Conservation (phyloP, 192 early-diverging fungal species). For the Backusella circina region DNA sequence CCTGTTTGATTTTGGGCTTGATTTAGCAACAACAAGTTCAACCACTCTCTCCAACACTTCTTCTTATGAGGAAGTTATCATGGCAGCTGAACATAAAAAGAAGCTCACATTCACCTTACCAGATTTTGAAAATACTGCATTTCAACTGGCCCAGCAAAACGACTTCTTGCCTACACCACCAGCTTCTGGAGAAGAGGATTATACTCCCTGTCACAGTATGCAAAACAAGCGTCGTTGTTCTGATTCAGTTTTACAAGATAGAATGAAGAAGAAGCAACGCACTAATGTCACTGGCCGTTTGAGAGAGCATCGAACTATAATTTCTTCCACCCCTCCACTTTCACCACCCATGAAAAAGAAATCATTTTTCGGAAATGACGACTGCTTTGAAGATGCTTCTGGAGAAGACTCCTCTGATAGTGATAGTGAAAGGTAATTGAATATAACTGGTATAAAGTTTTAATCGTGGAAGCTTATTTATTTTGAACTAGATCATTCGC, state of each 20-base stretch:
- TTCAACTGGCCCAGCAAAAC: neutral
- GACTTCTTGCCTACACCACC: neutral
- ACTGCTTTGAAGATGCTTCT: conserved; percentile 19
- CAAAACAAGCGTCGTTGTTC: conserved; percentile 6
- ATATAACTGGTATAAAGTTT: neutral
- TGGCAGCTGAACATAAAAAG: conserved; percentile 8
- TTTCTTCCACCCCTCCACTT: neutral
- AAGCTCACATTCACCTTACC: conserved; percentile 1
- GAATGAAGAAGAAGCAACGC: conserved; percentile 11
- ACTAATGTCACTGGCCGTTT: neutral
- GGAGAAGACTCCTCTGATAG: conserved; percentile 20
- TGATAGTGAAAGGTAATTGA: conserved; percentile 15
- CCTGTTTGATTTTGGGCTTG: conserved; percentile 18
- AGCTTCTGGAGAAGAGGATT: neutral
- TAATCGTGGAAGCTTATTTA: neutral
- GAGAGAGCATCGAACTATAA: neutral
- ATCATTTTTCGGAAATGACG: neutral
- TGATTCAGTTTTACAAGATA: conserved; percentile 10
- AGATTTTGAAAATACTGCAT: neutral
- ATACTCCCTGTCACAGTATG: neutral
- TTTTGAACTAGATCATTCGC: neutral
- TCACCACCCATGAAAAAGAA: neutral
- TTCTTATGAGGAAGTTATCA: conserved; percentile 12
- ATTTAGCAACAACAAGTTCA: neutral
- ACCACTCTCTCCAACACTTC: neutral